phyloP scores from a whole-genome alignment of 169 alveolate genomes.

The Pseudocohnilembus persalinus region DNA sequence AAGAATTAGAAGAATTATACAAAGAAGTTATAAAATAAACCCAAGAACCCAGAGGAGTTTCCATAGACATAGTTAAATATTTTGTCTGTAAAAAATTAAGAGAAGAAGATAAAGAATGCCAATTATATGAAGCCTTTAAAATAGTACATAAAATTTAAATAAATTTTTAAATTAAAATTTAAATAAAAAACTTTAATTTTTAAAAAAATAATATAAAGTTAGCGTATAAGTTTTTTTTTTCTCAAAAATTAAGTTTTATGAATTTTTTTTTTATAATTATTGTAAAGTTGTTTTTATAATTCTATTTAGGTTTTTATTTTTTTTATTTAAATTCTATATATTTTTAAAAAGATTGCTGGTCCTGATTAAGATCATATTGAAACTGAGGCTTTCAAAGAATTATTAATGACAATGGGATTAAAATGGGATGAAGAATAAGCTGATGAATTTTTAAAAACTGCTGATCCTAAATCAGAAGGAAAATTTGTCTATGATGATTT shows the following conservation, averaged over 20 bases:
- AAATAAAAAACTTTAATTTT: too few relatives aligned
- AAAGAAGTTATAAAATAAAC: constrained; percentile 22
- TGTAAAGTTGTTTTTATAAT: too few relatives aligned
- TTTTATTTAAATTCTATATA: background rate
- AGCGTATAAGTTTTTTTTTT: too few relatives aligned
- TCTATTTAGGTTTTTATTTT: background rate
- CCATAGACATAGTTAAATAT: constrained; percentile 29
- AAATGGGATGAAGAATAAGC: constrained; percentile 46
- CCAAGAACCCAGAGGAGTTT: constrained; percentile 35
- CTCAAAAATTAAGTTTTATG: too few relatives aligned
- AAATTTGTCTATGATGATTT: constrained; percentile 41
- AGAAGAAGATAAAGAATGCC: constrained; percentile 44
- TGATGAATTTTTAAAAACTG: constrained; percentile 44
- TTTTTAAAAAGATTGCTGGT: constrained; percentile 32
- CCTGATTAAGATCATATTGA: constrained; percentile 32
- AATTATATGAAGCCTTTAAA: constrained; percentile 34
- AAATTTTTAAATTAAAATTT: too few relatives aligned
- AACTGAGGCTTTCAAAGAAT: constrained; percentile 42
- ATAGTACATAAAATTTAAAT: background rate
- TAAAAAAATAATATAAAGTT: too few relatives aligned
- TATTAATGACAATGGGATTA: constrained; percentile 43
- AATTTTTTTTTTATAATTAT: too few relatives aligned
- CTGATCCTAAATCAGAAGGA: constrained; percentile 47
- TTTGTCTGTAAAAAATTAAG: constrained; percentile 39
- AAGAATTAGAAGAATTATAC: constrained; percentile 46